phyloP scores from a whole-genome alignment of 345 rosid species.

The Hibiscus mutabilis region DNA sequence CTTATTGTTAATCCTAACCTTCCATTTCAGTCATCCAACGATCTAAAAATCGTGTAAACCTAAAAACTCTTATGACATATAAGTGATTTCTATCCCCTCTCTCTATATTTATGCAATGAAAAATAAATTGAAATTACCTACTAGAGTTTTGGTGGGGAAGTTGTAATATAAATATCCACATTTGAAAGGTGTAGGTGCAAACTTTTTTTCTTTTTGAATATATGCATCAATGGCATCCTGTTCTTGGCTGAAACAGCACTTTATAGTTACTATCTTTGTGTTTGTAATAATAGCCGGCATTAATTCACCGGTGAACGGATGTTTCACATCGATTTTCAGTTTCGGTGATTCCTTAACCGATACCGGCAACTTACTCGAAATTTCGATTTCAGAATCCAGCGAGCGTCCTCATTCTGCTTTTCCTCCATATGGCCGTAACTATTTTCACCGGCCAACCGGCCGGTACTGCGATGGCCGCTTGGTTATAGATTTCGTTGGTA shows the following conservation, averaged over 20 bases:
- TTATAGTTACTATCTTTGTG: neutral
- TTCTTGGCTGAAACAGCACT: neutral
- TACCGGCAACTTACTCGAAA: conserved; percentile 33
- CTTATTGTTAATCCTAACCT: too few relatives aligned
- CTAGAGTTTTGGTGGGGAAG: neutral
- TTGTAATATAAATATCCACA: neutral
- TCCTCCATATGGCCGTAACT: conserved; percentile 42
- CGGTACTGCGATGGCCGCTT: conserved; percentile 49
- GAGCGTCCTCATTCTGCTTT: conserved; percentile 18
- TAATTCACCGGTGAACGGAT: neutral
- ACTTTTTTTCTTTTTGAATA: neutral
- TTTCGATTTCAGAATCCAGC: conserved; percentile 9
- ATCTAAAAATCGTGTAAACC: too few relatives aligned
- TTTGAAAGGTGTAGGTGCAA: neutral
- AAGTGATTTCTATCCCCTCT: too few relatives aligned
- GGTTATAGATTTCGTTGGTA: conserved; percentile 50
- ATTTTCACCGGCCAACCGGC: conserved; percentile 40
- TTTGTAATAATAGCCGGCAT: neutral
- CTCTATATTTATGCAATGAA: neutral
- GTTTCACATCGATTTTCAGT: conserved; percentile 36
- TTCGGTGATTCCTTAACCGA: conserved; percentile 57
- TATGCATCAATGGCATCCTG: neutral
- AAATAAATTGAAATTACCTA: neutral
- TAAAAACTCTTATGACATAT: too few relatives aligned
- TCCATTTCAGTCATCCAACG: too few relatives aligned